Conservation (phyloP, 805 yeast species). For the Pichia ethanolica region DNA sequence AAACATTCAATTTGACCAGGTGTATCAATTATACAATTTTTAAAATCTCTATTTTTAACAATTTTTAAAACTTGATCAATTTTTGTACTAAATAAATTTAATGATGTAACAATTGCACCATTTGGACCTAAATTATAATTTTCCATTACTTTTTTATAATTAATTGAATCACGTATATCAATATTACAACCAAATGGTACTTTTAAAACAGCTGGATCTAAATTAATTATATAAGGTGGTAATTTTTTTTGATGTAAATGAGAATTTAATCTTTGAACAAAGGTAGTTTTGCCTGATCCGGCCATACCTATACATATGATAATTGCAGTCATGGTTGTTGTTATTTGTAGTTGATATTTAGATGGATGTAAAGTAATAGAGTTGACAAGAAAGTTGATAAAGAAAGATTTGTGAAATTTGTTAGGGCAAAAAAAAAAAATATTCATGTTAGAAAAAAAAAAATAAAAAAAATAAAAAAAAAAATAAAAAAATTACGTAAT, state of each 20-base stretch:
- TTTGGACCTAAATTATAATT: constrained; percentile 93
- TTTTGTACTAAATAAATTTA: constrained; percentile 87
- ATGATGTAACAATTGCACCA: constrained; percentile 95
- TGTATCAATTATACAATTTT: constrained; percentile 84
- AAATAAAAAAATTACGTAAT: not conserved
- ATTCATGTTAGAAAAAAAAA: not conserved
- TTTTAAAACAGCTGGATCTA: constrained; percentile 93
- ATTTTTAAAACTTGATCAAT: constrained; percentile 89
- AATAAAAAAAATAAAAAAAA: not conserved
- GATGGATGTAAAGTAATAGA: not conserved
- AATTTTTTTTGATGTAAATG: constrained; percentile 66
- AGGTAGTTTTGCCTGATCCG: constrained; percentile 92
- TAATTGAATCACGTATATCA: constrained; percentile 93
- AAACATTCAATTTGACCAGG: constrained; percentile 99
- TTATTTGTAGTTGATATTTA: not conserved
- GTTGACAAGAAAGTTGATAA: not conserved
- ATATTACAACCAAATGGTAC: constrained; percentile 93
- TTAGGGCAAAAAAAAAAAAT: too few relatives aligned
- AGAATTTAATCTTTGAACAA: constrained; percentile 89
- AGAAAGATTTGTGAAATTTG: too few relatives aligned
- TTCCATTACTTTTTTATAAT: constrained; percentile 94
- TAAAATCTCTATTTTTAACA: constrained; percentile 65
- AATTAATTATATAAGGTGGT: constrained; percentile 86
- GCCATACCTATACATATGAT: constrained; percentile 40
- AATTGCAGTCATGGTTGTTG: constrained; percentile 24